phyloP scores from a whole-genome alignment of 2,329 filamentous ascomycete genomes.

The Onygenales sp. region DNA sequence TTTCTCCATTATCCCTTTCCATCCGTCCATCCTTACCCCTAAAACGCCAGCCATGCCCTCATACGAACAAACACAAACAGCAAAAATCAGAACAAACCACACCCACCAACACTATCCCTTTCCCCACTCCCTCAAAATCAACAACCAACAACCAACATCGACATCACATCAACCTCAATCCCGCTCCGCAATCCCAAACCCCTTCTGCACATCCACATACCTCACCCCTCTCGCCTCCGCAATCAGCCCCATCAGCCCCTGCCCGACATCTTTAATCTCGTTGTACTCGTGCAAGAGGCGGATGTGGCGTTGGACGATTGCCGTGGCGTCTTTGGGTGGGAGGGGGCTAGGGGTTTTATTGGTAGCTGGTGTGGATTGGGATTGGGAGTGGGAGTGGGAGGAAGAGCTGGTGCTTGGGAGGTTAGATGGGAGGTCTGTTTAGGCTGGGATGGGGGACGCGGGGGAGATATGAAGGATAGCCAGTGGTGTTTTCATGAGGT shows the following conservation, averaged over 20 bases:
- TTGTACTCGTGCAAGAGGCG: slow-evolving; percentile 59
- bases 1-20: no score
- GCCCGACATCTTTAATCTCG: slow-evolving; percentile 59
- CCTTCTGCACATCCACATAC: slow-evolving; percentile 33
- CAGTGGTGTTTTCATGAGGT: background rate
- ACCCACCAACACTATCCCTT: background rate
- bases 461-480: background rate
- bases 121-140: no score
- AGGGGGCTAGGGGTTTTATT: background rate
- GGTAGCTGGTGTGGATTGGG: no score
- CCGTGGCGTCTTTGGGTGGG: slow-evolving; percentile 34
- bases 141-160: background rate
- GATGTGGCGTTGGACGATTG: slow-evolving; percentile 54
- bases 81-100: background rate
- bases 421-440: slow-evolving; percentile 9
- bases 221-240: slow-evolving; percentile 54
- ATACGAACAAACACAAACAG: background rate
- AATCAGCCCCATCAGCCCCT: slow-evolving; percentile 57
- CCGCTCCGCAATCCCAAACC: slow-evolving; percentile 28
- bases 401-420: background rate
- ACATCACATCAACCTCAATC: slow-evolving; percentile 20
- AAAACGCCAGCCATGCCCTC: background rate
- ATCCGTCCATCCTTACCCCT: no score
- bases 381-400: no score
- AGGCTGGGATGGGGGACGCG: background rate